These are phyloP conservation scores for Fraxinus dipetala DNA, from an alignment of 305 asterid genomes.

Conservation along the genomic window DNA sequence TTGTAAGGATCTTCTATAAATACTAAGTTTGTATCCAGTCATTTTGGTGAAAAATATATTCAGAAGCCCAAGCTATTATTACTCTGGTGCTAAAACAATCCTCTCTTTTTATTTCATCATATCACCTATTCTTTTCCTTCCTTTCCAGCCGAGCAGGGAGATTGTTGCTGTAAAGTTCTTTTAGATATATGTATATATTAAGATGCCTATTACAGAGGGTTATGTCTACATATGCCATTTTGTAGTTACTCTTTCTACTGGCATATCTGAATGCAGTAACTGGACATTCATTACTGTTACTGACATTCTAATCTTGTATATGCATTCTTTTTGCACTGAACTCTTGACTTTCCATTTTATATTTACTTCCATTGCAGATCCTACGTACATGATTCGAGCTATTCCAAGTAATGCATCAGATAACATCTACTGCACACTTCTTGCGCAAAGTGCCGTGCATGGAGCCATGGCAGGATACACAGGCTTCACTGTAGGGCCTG, in stretches of 20 bases:
- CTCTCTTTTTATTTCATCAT: neutral
- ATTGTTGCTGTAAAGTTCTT: neutral
- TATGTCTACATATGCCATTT: neutral
- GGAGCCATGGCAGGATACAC: slow-evolving; percentile 98
- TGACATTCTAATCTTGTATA: neutral
- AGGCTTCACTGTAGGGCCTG: slow-evolving; percentile 95
- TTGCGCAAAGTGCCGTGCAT: slow-evolving; percentile 89
- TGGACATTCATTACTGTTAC: neutral
- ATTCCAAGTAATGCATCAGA: slow-evolving; percentile 94
- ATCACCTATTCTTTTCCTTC: neutral
- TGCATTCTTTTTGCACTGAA: neutral
- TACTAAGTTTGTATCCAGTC: neutral
- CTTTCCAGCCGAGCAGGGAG: neutral
- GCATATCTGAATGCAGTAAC: neutral
- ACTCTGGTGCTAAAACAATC: neutral
- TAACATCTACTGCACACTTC: slow-evolving; percentile 94
- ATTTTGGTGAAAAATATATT: neutral
- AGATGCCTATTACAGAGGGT: neutral
- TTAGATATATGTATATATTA: neutral
- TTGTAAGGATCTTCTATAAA: neutral
- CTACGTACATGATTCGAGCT: slow-evolving; percentile 95
- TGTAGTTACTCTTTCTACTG: neutral
- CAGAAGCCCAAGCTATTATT: neutral
- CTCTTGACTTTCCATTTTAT: neutral
- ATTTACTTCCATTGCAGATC: slow-evolving; percentile 53